Percentiles rank a stretch among this genome's conserved stretches.
phyloP scores from a whole-genome alignment of 2,329 filamentous ascomycete genomes.

The Scedosporium apiospermum region DNA sequence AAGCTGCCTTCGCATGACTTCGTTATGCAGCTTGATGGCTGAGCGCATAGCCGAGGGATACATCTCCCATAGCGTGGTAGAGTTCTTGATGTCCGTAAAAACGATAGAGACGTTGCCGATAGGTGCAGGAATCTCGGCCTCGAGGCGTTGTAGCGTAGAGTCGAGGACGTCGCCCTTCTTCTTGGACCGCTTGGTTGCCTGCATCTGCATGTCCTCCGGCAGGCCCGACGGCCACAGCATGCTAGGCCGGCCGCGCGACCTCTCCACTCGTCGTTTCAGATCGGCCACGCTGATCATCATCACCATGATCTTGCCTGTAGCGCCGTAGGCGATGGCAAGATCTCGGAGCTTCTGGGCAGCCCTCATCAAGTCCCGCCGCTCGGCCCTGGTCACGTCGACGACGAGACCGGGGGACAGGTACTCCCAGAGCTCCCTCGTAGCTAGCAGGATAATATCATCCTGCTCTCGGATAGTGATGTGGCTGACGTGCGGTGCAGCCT shows the following conservation, averaged over 20 bases:
- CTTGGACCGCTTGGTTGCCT: constrained; percentile 54
- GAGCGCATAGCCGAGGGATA: constrained; percentile 93
- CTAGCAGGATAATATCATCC: constrained; percentile 88
- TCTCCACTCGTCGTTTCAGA: constrained; percentile 71
- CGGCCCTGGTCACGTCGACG: constrained; percentile 81
- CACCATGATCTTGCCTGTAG: constrained; percentile 93
- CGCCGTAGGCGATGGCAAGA: constrained; percentile 89
- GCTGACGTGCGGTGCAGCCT: constrained; percentile 77
- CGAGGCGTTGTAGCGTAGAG: constrained; percentile 76
- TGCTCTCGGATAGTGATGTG: constrained; percentile 73
- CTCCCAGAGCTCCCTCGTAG: constrained; percentile 91
- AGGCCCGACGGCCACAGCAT: constrained; percentile 73
- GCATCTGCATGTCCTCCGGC: constrained; percentile 59
- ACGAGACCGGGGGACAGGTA: constrained; percentile 83
- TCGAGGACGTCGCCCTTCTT: constrained; percentile 63
- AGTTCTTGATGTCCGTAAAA: constrained; percentile 99
- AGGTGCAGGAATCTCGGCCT: constrained; percentile 84
- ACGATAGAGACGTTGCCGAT: constrained; percentile 86
- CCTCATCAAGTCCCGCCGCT: constrained; percentile 84
- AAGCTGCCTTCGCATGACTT: constrained; percentile 88
- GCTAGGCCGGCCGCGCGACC: constrained; percentile 65
- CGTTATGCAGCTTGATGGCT: constrained; percentile 95
- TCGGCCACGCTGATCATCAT: constrained; percentile 96
- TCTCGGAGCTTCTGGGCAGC: constrained; percentile 92
- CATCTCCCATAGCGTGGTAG: constrained; percentile 90